Evolutionary conservation across 768 basidiomycete genomes (phyloP).

Genomic region (Mycena amicta): DNA sequence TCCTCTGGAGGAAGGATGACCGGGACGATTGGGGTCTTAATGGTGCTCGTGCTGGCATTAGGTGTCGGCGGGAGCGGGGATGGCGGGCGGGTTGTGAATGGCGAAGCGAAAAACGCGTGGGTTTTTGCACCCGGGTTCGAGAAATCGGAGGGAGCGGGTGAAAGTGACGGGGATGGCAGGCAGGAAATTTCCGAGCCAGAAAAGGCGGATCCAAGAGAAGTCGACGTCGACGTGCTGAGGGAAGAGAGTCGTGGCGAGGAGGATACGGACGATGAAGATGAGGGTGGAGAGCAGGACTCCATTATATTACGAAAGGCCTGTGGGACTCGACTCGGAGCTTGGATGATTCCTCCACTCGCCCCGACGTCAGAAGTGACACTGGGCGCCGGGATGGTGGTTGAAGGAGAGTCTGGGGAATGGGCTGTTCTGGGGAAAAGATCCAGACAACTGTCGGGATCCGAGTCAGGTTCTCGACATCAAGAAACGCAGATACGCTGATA

Average conservation of each 20-base stretch:
- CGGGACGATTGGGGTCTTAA: slow-evolving; percentile 22
- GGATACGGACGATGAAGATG: slow-evolving; percentile 20
- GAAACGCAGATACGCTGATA: too few species aligned
- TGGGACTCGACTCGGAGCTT: background rate
- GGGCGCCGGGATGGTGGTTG: background rate
- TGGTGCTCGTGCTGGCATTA: slow-evolving; percentile 22
- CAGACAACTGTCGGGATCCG: too few species aligned
- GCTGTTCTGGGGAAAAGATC: background rate
- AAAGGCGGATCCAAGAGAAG: slow-evolving; percentile 20
- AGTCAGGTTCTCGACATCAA: slow-evolving; percentile 1
- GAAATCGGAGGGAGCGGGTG: slow-evolving; percentile 15
- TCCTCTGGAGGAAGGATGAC: slow-evolving; percentile 21
- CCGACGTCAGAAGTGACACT: background rate
- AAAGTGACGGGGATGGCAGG: slow-evolving; percentile 20
- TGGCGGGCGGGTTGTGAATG: slow-evolving; percentile 43
- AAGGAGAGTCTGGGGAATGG: background rate
- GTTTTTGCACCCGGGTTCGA: slow-evolving; percentile 40
- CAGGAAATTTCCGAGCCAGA: slow-evolving; percentile 22
- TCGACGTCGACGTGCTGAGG: slow-evolving; percentile 22
- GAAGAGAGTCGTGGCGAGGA: slow-evolving; percentile 22
- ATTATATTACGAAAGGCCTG: slow-evolving; percentile 5
- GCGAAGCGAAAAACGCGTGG: slow-evolving; percentile 49
- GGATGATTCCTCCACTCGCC: too few species aligned
- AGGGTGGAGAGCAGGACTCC: slow-evolving; percentile 19
- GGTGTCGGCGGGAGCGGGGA: slow-evolving; percentile 33